Conservation (phyloP, 1,139 yeast genomes). For the Candida tetrigidarum region DNA sequence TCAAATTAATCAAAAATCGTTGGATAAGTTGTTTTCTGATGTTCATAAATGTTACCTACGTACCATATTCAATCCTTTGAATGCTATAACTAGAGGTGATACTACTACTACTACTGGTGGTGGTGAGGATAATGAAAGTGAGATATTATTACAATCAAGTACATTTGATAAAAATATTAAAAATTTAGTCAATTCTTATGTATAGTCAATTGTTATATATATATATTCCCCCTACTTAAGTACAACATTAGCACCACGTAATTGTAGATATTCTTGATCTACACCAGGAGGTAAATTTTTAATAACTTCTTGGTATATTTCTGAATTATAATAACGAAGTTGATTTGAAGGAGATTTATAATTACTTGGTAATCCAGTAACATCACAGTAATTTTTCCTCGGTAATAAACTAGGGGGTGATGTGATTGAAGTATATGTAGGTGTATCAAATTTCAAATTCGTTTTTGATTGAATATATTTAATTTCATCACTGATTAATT, state of each 20-base stretch:
- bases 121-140: conserved; percentile 26
- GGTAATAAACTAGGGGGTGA: conserved; percentile 94
- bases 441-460: conserved; percentile 46
- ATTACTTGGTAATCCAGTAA: conserved; percentile 83
- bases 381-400: conserved; percentile 84
- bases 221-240: conserved; percentile 45
- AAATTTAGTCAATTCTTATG: conserved; percentile 29
- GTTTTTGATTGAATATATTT: conserved; percentile 54
- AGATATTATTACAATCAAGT: conserved; percentile 27
- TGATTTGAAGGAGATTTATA: conserved; percentile 81
- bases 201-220: not conserved
- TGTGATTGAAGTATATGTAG: conserved; percentile 65
- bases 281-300: conserved; percentile 86
- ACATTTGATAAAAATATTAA: conserved; percentile 44
- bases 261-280: conserved; percentile 88
- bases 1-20: conserved; percentile 20
- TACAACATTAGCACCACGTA: conserved; percentile 88
- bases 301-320: conserved; percentile 78
- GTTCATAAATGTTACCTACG: conserved; percentile 55
- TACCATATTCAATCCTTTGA: conserved; percentile 62
- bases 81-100: conserved; percentile 28
- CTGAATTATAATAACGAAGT: conserved; percentile 80
- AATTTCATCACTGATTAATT: conserved; percentile 77
- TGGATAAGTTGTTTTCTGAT: conserved; percentile 35
- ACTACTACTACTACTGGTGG: too few species aligned